Evolutionary conservation across 2,329 filamentous ascomycete species (phyloP), one percentile per base, ranked within the genome.

Genomic region (Drechmeria coniospora): DNA sequence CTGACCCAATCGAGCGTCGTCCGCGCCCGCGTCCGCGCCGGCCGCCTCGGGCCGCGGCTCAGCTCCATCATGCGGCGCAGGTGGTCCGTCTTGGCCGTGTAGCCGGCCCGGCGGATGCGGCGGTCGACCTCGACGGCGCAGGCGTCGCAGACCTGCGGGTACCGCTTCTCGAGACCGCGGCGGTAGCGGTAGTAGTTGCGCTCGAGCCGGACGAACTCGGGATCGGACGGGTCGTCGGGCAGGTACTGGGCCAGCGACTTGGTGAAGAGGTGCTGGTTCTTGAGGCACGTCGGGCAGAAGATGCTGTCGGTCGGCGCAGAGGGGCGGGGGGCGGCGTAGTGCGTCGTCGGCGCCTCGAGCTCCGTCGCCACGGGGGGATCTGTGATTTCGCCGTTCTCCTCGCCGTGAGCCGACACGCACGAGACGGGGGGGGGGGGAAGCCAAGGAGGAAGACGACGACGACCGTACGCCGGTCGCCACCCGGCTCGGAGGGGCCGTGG

Each of bases 191-290:
- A 76, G 41, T 80, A 78, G 26, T 68, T 66, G 30, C 63, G 65
- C 48, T 84, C 77, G 36, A 76, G 75, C 34, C 71, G 63, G 4
- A 56, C 57, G 47, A 86, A 83, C 28, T 78, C 64, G 1, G 79
- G 74, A 38, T 87, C 69, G 23, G 60, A 57, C 0, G 64, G 57
- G 32, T 77, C 68, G 19, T 65, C 63, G 8, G 73, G 70, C 2
- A 92, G 66, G 50, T 92, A 95, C 33, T 87, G 75, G 4, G 82
- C 77, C 21, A 95, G 61, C 0, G 74, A 73, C 23, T 74, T 67
- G 19, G 74, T 78, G 39, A 86, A 73, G 6, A 94, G 62, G 31
- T 80, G 74, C 49, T 98, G 90, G 50, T 98, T 95, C 50, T 83
- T 82, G 28, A 86, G 57, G 45, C 90, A 98, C 30, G 67, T 78